Evolutionary conservation across 352 stramenopile species (phyloP), one percentile per base, ranked within the genome.

Genomic region (Phytophthora foliorum): DNA sequence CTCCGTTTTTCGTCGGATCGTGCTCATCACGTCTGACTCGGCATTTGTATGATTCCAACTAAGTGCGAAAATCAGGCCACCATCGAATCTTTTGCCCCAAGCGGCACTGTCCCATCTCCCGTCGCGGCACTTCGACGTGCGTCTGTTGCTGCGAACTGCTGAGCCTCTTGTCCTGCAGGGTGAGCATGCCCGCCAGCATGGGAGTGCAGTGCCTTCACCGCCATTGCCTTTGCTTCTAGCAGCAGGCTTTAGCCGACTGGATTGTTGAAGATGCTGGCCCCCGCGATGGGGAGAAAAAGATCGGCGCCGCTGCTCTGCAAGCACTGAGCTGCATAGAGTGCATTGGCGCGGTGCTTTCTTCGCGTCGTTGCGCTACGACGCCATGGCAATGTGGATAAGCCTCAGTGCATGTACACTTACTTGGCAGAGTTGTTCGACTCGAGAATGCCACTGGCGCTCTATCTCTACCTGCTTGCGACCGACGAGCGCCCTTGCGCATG

Each of bases 31-130:
- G 14, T 59, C 49, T 42, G 6, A 51, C 57, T 68, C 38, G 19
- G 4, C 44, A 14, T 63, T 66, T 67, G 38, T 48, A 70, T 53
- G 17, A 2, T 3, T 2, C 14, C 39, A 13, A 2, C 19, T 66
- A 74, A 58, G 67, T 74, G 21, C 61, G 60, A 3, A 67, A 74
- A 74, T 74, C 67, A 74, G 60, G 38, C 32, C 34, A 1, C n/a
- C 6, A 25, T 48, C 48, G 51, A 73, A 63, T 73, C 58, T 69
- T 72, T 31, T 17, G 32, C 16, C n/a, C 24, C 36, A 59, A 42
- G 54, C 39, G 38, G 53, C 36, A 21, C 21, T 34, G 29, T 34
- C 29, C 29, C 29, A 25, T 36, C 22, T n/a, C 34, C 21, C 29
- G 27, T 31, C n/a, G n/a, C n/a, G n/a, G n/a, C n/a, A n/a, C n/a